Evolutionary conservation across 345 rosid genomes (phyloP).

Genomic region (Pistacia atlantica): DNA sequence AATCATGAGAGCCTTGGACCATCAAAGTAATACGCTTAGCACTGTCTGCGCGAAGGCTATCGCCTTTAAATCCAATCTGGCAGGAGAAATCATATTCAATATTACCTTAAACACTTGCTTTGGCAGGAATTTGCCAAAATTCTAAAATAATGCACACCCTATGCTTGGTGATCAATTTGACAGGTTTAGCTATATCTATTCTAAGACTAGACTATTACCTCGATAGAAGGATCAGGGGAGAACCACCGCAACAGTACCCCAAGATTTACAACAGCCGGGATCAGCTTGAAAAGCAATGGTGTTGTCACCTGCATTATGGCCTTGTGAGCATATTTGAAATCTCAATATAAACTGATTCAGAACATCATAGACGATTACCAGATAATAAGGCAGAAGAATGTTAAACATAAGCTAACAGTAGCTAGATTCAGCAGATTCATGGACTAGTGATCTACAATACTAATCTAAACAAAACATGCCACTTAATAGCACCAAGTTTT

Average conservation of each 20-base stretch:
- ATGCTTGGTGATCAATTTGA: not conserved
- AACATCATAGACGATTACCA: not conserved
- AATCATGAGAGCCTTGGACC: conserved; percentile 85
- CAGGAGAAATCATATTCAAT: conserved; percentile 39
- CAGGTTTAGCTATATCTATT: not conserved
- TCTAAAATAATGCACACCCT: conserved; percentile 14
- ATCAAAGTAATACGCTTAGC: conserved; percentile 81
- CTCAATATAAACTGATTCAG: not conserved
- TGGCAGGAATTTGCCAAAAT: conserved; percentile 18
- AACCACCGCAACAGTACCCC: conserved; percentile 94
- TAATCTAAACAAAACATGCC: not conserved
- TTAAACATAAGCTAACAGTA: not conserved
- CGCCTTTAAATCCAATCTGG: conserved; percentile 92
- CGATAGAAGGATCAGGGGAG: conserved; percentile 65
- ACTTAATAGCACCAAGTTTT: not conserved
- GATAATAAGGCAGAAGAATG: not conserved
- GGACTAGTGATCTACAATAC: not conserved
- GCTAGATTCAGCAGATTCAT: not conserved
- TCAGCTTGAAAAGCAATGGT: conserved; percentile 92
- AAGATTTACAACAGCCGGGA: conserved; percentile 88
- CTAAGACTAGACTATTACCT: conserved; percentile 48
- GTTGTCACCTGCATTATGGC: conserved; percentile 73
- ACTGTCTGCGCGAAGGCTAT: conserved; percentile 78
- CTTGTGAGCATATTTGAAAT: conserved; percentile 6
- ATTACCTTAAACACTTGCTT: conserved; percentile 26